Base-by-base conservation (phyloP, 148 eudicot species). In the Silene conica region DNA sequence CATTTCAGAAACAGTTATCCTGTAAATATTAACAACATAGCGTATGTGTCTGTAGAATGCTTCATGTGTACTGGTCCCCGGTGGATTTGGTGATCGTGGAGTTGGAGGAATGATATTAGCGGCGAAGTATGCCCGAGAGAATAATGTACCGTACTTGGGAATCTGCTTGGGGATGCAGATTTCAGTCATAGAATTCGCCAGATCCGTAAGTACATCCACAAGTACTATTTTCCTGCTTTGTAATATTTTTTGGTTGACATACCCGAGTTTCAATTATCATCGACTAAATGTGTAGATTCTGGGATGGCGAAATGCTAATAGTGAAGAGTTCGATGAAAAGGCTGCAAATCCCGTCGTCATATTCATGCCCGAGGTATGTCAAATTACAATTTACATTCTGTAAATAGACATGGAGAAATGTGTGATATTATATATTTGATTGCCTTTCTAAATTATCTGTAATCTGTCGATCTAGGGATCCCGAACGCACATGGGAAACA, bases 81-180 rank as follows among this genome's bases (percentile, higher is more conserved):
- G 97, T 87, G 98, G 98, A 67, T 94, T 94, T 83, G 98, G 98
- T 73, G 98, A 94, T 74, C 96, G 98, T 76, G 97, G 98, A 78
- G 87, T 94, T 26, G 79, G 78, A 52, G 98, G 98, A 73, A 91
- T 89, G 98, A 86, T 94, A 73, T 77, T 94, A 76, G 98, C 98
- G 72, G 98, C 98, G 45, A 91, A 92, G 71, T 94, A 94, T 79
- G 98, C 98, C 46, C 77, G 98, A 77, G 93, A 92, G 81, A 94
- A 89, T 72, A 88, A 85, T 21, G 86, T 94, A 69, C 98, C 98
- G 23, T 91, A 91, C 82, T 85, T 94, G 74, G 98, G 98, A 69
- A 94, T 94, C 76, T 94, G 98, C 80, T 85, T 94, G 83, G 98
- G 98, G 69, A 94, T 94, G 97, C 98, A 94, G 87, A 91, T 94